Percentiles rank a stretch among this genome's conserved stretches.
Evolutionary conservation across 78 protist genomes (phyloP).

Genomic region (Thecamonas trahens): DNA sequence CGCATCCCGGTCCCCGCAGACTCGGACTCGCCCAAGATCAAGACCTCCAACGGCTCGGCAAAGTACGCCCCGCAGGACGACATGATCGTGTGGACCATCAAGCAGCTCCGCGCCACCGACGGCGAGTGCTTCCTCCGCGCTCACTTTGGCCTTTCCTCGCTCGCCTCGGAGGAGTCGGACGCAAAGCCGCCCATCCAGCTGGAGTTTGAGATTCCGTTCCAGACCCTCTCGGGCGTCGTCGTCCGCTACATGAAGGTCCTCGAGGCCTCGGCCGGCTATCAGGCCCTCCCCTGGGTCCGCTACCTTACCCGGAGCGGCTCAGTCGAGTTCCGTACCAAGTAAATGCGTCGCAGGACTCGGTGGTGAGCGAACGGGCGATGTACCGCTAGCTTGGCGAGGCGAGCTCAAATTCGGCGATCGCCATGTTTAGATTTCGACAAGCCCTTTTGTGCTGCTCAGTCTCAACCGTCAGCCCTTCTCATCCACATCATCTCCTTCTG

Average conservation of each 20-base stretch:
- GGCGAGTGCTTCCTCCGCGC: slow-evolving; percentile 82
- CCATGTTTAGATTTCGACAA: too few relatives aligned
- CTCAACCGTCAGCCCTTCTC: too few relatives aligned
- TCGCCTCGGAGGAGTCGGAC: slow-evolving; percentile 41
- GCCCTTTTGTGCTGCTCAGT: too few relatives aligned
- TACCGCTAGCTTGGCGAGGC: too few relatives aligned
- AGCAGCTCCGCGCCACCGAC: slow-evolving; percentile 84
- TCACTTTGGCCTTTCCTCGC: slow-evolving; percentile 71
- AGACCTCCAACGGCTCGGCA: slow-evolving; percentile 68
- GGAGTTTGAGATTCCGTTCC: slow-evolving; percentile 97
- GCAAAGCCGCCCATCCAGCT: slow-evolving; percentile 84
- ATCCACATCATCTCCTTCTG: too few relatives aligned
- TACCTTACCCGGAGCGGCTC: slow-evolving; percentile 83
- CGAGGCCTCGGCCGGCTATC: slow-evolving; percentile 93
- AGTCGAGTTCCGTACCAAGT: slow-evolving; percentile 52
- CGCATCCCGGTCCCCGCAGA: slow-evolving; percentile 94
- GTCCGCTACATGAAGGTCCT: slow-evolving; percentile 95
- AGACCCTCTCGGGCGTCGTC: slow-evolving; percentile 95
- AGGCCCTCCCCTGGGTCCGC: slow-evolving; percentile 97
- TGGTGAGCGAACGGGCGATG: too few relatives aligned
- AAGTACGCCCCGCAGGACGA: slow-evolving; percentile 90
- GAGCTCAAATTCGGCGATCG: too few relatives aligned
- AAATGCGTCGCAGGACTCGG: too few relatives aligned
- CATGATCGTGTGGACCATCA: slow-evolving; percentile 91
- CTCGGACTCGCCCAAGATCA: slow-evolving; percentile 90